Percentiles rank a stretch among this genome's conserved stretches.
These are phyloP conservation scores for Penicillium decumbens DNA, from an alignment of 2,329 filamentous ascomycete genomes.

Conservation along the genomic window DNA sequence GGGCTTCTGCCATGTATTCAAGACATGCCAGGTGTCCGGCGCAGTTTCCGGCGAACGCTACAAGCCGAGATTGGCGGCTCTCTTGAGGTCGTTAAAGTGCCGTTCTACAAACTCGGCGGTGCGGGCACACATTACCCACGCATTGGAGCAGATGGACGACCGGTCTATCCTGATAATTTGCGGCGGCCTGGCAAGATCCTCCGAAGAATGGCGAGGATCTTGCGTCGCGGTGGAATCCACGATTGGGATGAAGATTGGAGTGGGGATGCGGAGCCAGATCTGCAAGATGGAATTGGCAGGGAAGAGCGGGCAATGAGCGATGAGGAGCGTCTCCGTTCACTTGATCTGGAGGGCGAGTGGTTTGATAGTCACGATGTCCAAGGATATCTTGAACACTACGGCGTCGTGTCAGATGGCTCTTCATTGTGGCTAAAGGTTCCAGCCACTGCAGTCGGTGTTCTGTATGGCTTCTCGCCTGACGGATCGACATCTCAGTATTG, in stretches of 20 bases:
- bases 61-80: conserved; percentile 18
- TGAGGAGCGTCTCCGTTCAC: conserved; percentile 39
- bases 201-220: conserved; percentile 17
- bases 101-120: conserved; percentile 51
- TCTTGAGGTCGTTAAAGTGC: conserved; percentile 20
- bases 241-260: conserved; percentile 26
- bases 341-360: conserved; percentile 68
- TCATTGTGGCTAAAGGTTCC: conserved; percentile 28
- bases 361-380: conserved; percentile 74
- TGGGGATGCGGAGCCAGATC: conserved; percentile 12
- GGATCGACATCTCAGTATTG: conserved; percentile 10
- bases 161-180: conserved; percentile 31
- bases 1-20: conserved; percentile 26
- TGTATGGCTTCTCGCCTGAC: conserved; percentile 14
- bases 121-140: conserved; percentile 62
- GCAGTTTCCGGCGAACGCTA: conserved; percentile 12
- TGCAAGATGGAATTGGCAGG: not conserved
- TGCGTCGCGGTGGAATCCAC: conserved; percentile 18
- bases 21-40: conserved; percentile 18
- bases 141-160: conserved; percentile 36
- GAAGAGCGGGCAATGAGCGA: conserved; percentile 13
- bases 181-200: conserved; percentile 24
- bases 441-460: conserved; percentile 4
- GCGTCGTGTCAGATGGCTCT: conserved; percentile 29
- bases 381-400: conserved; percentile 54